phyloP scores from a whole-genome alignment of 805 yeast genomes.

The Monosporozyma solicola region DNA sequence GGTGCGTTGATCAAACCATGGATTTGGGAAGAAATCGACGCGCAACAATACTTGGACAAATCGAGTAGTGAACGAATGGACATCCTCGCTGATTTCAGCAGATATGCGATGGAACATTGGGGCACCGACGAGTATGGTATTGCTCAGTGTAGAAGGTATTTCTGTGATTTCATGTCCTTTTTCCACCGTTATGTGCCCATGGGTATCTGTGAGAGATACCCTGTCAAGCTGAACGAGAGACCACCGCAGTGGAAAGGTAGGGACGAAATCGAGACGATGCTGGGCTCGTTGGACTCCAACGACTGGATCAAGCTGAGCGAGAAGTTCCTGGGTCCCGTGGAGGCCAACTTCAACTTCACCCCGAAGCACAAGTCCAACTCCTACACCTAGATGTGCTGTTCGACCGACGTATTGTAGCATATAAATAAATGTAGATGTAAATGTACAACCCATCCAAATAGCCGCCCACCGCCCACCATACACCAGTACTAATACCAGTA shows the following conservation, averaged over 20 bases:
- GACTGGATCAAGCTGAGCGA: constrained; percentile 97
- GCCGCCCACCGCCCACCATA: background rate
- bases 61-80: constrained; percentile 83
- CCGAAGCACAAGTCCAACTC: constrained; percentile 96
- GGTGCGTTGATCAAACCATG: constrained; percentile 98
- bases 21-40: constrained; percentile 93
- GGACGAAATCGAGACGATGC: constrained; percentile 80
- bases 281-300: constrained; percentile 74
- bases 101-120: constrained; percentile 91
- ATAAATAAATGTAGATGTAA: too few species aligned
- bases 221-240: constrained; percentile 84
- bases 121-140: constrained; percentile 95
- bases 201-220: constrained; percentile 81
- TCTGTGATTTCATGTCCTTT: constrained; percentile 91
- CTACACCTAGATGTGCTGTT: constrained; percentile 16
- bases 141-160: constrained; percentile 73
- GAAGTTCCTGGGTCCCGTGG: constrained; percentile 85
- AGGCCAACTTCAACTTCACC: constrained; percentile 61
- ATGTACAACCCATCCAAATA: background rate
- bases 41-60: constrained; percentile 84
- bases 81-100: constrained; percentile 56
- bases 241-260: constrained; percentile 93
- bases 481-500: too few species aligned
- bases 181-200: constrained; percentile 92
- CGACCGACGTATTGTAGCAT: too few species aligned